These are phyloP conservation scores for Paracamarosporium sp. DNA, from an alignment of 2,329 filamentous ascomycete species.

Conservation along the genomic window DNA sequence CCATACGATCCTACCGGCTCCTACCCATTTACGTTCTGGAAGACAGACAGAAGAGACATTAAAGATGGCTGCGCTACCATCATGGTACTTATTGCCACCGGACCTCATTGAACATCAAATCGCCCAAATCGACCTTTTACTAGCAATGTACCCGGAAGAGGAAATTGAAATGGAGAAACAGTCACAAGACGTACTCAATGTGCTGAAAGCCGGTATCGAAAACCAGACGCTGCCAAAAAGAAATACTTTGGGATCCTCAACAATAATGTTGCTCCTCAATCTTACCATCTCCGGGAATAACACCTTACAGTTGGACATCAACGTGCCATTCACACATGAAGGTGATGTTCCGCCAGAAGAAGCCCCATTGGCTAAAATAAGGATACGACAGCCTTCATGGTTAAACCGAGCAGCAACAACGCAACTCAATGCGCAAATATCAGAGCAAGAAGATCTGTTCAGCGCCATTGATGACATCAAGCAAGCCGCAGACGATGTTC, in stretches of 20 bases:
- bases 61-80: slow-evolving; percentile 1
- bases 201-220: slow-evolving; percentile 13
- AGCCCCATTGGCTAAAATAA: slow-evolving; percentile 25
- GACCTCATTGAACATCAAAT: slow-evolving; percentile 36
- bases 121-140: slow-evolving; percentile 34
- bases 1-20: too few species aligned
- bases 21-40: not conserved
- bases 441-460: slow-evolving; percentile 22
- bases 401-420: slow-evolving; percentile 26
- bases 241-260: not conserved
- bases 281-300: slow-evolving; percentile 16
- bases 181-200: slow-evolving; percentile 14
- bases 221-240: not conserved
- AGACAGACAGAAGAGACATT: not conserved
- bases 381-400: slow-evolving; percentile 33
- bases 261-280: slow-evolving; percentile 18
- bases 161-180: slow-evolving; percentile 15
- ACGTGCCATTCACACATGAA: slow-evolving; percentile 23
- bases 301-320: slow-evolving; percentile 25
- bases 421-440: slow-evolving; percentile 19
- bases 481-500: slow-evolving; percentile 19
- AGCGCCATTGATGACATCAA: slow-evolving; percentile 29
- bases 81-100: slow-evolving; percentile 27
- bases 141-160: slow-evolving; percentile 38
- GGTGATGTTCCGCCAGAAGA: slow-evolving; percentile 16